These are phyloP conservation scores for Hypholoma fasciculare DNA, from an alignment of 768 basidiomycete genomes.

Conservation along the genomic window DNA sequence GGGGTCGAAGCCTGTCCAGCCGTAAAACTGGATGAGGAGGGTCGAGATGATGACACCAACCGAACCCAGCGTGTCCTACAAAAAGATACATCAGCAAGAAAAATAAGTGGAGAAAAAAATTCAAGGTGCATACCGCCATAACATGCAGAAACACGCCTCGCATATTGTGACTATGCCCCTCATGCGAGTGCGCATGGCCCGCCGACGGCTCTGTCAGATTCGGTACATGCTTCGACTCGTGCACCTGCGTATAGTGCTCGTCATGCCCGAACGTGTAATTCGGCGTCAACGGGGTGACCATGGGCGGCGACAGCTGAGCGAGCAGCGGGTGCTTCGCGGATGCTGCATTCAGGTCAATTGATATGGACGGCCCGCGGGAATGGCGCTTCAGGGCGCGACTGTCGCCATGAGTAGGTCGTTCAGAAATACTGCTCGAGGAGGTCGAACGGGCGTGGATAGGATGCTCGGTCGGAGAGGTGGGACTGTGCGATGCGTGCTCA, in stretches of 20 bases:
- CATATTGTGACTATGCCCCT: slow-evolving; percentile 98
- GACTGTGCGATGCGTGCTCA: slow-evolving; percentile 3
- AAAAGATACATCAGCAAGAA: neutral
- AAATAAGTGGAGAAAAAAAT: neutral
- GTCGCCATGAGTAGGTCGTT: slow-evolving; percentile 10
- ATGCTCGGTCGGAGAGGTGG: slow-evolving; percentile 23
- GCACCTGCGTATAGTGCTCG: slow-evolving; percentile 48
- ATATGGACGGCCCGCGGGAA: slow-evolving; percentile 23
- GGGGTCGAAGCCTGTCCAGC: slow-evolving; percentile 99
- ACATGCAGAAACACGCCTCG: slow-evolving; percentile 98
- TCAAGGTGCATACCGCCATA: slow-evolving; percentile 70
- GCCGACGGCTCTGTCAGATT: slow-evolving; percentile 40
- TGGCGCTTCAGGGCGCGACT: slow-evolving; percentile 15
- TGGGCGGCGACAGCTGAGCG: slow-evolving; percentile 4
- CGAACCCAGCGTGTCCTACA: slow-evolving; percentile 90
- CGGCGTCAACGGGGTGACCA: slow-evolving; percentile 62
- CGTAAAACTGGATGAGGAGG: slow-evolving; percentile 90
- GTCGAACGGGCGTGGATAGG: slow-evolving; percentile 38
- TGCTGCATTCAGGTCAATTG: slow-evolving; percentile 12
- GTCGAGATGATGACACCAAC: slow-evolving; percentile 99
- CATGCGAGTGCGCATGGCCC: slow-evolving; percentile 45
- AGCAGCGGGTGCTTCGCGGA: neutral
- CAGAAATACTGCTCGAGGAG: slow-evolving; percentile 16
- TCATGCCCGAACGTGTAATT: slow-evolving; percentile 57
- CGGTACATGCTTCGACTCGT: slow-evolving; percentile 35